A percentile compares a stretch with the other conserved stretches of the same genome.
Evolutionary conservation across 2,329 filamentous ascomycete genomes (phyloP).

Genomic region (Neocucurbitaria cava): DNA sequence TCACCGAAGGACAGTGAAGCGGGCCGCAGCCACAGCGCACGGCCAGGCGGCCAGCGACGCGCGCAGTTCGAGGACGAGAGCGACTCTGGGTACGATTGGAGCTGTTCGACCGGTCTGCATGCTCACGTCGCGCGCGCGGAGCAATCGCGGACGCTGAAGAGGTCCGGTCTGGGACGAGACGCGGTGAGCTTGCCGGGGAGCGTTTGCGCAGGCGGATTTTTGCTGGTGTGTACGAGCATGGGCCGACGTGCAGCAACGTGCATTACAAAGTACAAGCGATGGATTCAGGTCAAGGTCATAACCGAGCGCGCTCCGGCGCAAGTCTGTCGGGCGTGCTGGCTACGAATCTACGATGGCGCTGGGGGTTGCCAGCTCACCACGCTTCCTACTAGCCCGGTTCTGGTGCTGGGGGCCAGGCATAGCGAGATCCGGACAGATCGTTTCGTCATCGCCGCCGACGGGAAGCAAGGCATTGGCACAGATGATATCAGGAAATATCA

Average conservation of each 20-base stretch:
- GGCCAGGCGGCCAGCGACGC: constrained; percentile 18
- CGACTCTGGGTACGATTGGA: constrained; percentile 11
- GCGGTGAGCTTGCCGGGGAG: not conserved
- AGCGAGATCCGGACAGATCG: constrained; percentile 15
- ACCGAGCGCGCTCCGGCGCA: not conserved
- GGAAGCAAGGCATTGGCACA: constrained; percentile 12
- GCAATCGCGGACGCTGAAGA: not conserved
- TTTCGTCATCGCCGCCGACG: constrained; percentile 10
- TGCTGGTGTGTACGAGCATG: not conserved
- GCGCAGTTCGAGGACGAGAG: constrained; percentile 12
- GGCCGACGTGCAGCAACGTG: constrained; percentile 1
- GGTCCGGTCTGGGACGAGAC: not conserved
- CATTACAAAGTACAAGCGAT: not conserved
- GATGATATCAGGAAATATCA: not conserved
- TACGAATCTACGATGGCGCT: not conserved
- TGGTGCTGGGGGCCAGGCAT: constrained; percentile 16
- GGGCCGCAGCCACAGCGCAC: constrained; percentile 21
- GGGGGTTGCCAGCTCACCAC: constrained; percentile 10
- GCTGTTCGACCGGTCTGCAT: constrained; percentile 5
- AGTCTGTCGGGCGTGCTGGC: not conserved
- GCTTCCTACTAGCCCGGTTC: constrained; percentile 22
- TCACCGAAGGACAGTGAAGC: constrained; percentile 20
- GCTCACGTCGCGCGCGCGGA: constrained; percentile 6
- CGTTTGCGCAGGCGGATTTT: not conserved
- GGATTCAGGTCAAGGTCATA: not conserved